A percentile compares a stretch with the other conserved stretches of the same genome.
Conservation (phyloP, 768 basidiomycete species). For the Kwoniella sp. region DNA sequence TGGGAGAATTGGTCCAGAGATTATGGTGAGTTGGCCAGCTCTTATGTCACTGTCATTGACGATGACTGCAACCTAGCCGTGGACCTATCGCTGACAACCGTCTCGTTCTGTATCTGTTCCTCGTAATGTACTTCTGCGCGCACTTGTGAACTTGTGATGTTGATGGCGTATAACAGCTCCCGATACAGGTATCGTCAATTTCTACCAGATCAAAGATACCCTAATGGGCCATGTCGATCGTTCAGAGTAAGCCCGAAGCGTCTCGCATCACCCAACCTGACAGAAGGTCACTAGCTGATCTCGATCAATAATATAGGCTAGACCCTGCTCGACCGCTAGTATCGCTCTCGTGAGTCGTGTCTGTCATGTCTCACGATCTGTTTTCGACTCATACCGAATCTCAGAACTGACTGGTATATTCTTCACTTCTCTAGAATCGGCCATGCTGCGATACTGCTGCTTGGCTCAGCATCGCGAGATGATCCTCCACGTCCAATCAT, state of each 20-base stretch:
- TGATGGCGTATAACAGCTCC: slow-evolving; percentile 75
- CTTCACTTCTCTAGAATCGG: slow-evolving; percentile 76
- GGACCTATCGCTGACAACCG: too few relatives aligned
- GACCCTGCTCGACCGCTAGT: slow-evolving; percentile 90
- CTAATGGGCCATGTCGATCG: slow-evolving; percentile 98
- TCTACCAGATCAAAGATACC: slow-evolving; percentile 86
- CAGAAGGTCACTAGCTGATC: slow-evolving; percentile 4
- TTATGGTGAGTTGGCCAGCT: slow-evolving; percentile 66
- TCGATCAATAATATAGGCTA: slow-evolving; percentile 55
- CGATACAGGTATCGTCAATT: slow-evolving; percentile 96
- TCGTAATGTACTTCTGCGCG: background rate
- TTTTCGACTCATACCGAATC: too few relatives aligned
- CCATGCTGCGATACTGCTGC: slow-evolving; percentile 83
- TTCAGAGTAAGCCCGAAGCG: slow-evolving; percentile 63
- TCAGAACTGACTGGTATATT: too few relatives aligned
- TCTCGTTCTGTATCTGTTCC: background rate
- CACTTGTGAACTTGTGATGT: background rate
- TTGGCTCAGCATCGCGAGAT: slow-evolving; percentile 80
- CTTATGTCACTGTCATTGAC: background rate
- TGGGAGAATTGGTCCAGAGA: slow-evolving; percentile 76
- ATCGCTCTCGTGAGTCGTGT: slow-evolving; percentile 88
- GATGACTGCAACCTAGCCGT: too few relatives aligned
- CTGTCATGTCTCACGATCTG: too few relatives aligned
- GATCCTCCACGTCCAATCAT: slow-evolving; percentile 75
- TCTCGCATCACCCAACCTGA: background rate